Base-by-base conservation (phyloP, 768 basidiomycete species). In the Tulasnella sp. region DNA sequence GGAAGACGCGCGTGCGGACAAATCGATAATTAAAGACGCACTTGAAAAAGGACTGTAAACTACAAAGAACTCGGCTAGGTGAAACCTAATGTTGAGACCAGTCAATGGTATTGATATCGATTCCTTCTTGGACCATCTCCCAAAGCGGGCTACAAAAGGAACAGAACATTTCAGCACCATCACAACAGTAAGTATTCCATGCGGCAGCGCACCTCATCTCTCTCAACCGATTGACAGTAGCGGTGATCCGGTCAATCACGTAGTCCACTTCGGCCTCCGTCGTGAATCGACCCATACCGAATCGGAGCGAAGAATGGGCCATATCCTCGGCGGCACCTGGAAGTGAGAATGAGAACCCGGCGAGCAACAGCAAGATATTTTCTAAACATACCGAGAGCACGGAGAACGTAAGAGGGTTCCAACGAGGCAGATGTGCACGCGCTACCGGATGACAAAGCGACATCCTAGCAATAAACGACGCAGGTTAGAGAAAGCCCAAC, bases 81-180 rank as follows among this genome's bases (percentile, higher is more conserved):
- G 5, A 15, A 5, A 26, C 32, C 32, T 85, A 88, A 80, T 88
- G 87, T 77, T 87, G 93, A 70, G 93, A 92, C 96, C 96, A 98
- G 85, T 98, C 89, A 83, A 99, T 99, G 23, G 92, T 88, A 83
- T 91, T 95, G 81, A 99, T 89, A 84, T 99, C 98, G 79, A 99
- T 96, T 61, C 97, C 97, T 83, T 99, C 98, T 85, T 98, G 95
- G 20, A 99, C 96, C 96, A 99, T 98, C 86, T 99, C 98, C 97
- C 97, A 99, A 75, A 99, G 85, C 44, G 98, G 98, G 82, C 95
- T 94, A 46, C 37, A 37, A 39, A 39, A 80, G 70, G 26, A 0
- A 78, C 2, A 5, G 73, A 15, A 11, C 44, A 44, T 32, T 46
- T 23, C 13, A 69, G 40, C 1, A 61, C 18, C 3, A 13, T 48